Percentiles rank a stretch among this genome's conserved stretches.
Evolutionary conservation across 371 early-diverging fungal genomes (phyloP).

Genomic region (Rhizomucor pusillus): DNA sequence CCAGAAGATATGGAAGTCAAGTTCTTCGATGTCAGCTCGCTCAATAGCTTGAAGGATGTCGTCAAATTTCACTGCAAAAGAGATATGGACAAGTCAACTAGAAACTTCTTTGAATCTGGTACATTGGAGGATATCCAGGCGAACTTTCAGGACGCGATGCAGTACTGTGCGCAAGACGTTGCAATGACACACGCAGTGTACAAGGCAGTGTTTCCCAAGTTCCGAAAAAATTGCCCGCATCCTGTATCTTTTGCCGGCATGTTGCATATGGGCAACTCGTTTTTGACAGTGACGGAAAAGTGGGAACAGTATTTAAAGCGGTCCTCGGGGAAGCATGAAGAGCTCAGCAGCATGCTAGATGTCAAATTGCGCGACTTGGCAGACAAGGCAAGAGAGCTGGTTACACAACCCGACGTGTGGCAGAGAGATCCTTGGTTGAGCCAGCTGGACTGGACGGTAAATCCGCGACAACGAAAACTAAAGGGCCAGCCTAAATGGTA

Average conservation of each 20-base stretch:
- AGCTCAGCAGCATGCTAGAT: slow-evolving; percentile 58
- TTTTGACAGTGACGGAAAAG: slow-evolving; percentile 75
- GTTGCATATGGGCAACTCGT: slow-evolving; percentile 84
- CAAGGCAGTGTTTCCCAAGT: slow-evolving; percentile 67
- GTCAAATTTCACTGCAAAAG: slow-evolving; percentile 76
- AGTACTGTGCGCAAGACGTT: slow-evolving; percentile 93
- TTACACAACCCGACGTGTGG: slow-evolving; percentile 27
- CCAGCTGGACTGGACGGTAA: slow-evolving; percentile 81
- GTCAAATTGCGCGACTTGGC: slow-evolving; percentile 63
- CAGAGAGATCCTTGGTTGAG: slow-evolving; percentile 82
- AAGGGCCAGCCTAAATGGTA: slow-evolving; percentile 89
- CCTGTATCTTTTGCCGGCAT: slow-evolving; percentile 93
- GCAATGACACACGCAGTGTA: slow-evolving; percentile 75
- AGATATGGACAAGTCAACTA: slow-evolving; percentile 70
- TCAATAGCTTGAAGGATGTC: slow-evolving; percentile 79
- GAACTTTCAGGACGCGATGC: slow-evolving; percentile 67
- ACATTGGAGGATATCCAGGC: slow-evolving; percentile 49
- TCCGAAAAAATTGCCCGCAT: slow-evolving; percentile 83
- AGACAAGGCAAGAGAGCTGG: slow-evolving; percentile 56
- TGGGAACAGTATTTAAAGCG: slow-evolving; percentile 72
- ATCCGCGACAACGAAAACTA: slow-evolving; percentile 45
- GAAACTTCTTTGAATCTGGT: slow-evolving; percentile 70
- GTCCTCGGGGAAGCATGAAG: slow-evolving; percentile 56
- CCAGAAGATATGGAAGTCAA: slow-evolving; percentile 11
- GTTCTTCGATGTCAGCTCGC: slow-evolving; percentile 71